Conservation (phyloP, 129 eudicot genomes). For the Tagetes patula region DNA sequence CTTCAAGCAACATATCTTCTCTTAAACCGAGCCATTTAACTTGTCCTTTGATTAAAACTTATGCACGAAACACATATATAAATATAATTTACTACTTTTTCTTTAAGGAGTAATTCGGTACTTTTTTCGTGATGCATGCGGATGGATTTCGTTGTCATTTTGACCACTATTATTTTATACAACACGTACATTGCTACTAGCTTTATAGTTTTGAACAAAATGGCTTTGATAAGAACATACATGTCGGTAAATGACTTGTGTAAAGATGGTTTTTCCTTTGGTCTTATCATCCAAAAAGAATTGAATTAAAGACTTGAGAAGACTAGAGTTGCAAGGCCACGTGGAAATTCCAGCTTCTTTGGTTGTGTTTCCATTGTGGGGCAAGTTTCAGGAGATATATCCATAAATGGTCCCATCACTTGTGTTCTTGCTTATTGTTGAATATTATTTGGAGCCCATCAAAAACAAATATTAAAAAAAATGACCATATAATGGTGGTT, state of each 20-base stretch:
- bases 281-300: conserved; percentile 18
- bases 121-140: neutral
- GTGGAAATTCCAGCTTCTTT: conserved; percentile 69
- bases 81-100: neutral
- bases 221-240: neutral
- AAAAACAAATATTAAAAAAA: conserved; percentile 17
- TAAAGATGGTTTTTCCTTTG: conserved; percentile 2
- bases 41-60: no score
- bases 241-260: conserved; percentile 33
- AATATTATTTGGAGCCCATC: conserved; percentile 33
- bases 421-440: conserved; percentile 25
- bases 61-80: no score
- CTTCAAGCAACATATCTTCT: no score
- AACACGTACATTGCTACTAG: neutral
- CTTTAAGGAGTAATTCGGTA: neutral
- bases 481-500: conserved; percentile 29
- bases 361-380: conserved; percentile 59
- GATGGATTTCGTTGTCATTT: neutral
- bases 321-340: conserved; percentile 44
- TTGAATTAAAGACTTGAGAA: conserved; percentile 25
- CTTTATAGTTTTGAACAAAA: neutral
- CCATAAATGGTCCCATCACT: conserved; percentile 41
- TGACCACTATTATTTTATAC: neutral
- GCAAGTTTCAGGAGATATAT: conserved; percentile 61
- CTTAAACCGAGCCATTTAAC: no score